Percentiles rank a stretch among this genome's conserved stretches.
Conservation (phyloP, 768 basidiomycete species). For the Amanita muscaria region DNA sequence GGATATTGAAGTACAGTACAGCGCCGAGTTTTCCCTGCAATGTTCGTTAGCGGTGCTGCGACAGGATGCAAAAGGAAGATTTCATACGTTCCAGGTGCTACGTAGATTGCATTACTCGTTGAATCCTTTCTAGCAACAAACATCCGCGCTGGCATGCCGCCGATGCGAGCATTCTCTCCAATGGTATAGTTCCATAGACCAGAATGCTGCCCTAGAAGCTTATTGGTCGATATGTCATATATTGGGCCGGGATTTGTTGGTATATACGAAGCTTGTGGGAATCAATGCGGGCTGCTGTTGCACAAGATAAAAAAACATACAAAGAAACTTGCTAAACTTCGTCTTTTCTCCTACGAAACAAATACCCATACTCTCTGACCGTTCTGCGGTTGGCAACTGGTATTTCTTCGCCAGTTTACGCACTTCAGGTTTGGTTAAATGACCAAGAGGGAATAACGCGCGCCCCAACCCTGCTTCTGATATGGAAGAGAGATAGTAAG, state of each 20-base stretch:
- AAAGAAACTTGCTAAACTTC: slow-evolving; percentile 64
- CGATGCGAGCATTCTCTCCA: slow-evolving; percentile 68
- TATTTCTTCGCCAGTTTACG: slow-evolving; percentile 58
- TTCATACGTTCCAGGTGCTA: slow-evolving; percentile 65
- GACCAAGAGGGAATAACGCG: slow-evolving; percentile 75
- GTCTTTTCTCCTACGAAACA: slow-evolving; percentile 87
- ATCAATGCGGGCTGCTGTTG: background rate
- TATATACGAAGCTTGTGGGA: slow-evolving; percentile 63
- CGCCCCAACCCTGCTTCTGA: slow-evolving; percentile 52
- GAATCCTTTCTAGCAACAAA: slow-evolving; percentile 71
- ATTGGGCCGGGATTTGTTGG: slow-evolving; percentile 62
- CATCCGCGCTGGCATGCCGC: slow-evolving; percentile 50
- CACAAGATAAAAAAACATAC: slow-evolving; percentile 27
- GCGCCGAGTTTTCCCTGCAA: slow-evolving; percentile 48
- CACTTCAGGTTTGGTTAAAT: slow-evolving; percentile 60
- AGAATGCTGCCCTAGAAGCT: slow-evolving; percentile 47
- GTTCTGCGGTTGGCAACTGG: slow-evolving; percentile 60
- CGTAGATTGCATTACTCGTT: slow-evolving; percentile 54
- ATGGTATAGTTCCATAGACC: slow-evolving; percentile 85
- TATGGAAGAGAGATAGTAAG: slow-evolving; percentile 82
- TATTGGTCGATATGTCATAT: slow-evolving; percentile 45
- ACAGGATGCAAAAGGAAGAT: background rate
- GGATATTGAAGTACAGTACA: slow-evolving; percentile 33
- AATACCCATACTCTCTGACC: slow-evolving; percentile 87
- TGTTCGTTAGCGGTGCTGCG: slow-evolving; percentile 1